These are phyloP conservation scores for Aristolochia californica DNA, from an alignment of 164 flowering plant species.

Conservation along the genomic window DNA sequence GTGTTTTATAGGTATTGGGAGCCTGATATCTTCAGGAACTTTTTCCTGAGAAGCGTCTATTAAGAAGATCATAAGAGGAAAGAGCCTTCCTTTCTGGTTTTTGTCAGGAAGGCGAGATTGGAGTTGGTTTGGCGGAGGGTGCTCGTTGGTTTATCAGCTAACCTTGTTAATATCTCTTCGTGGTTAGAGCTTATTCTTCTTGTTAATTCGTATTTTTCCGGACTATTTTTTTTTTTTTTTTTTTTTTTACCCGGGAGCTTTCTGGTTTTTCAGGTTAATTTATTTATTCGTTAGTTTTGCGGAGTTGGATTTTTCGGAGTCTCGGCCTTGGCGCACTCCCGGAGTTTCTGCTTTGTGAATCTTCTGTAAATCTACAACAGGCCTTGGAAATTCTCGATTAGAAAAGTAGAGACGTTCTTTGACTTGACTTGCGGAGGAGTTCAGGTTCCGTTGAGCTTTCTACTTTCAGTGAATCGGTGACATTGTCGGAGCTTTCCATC, in stretches of 20 bases:
- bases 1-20: slow-evolving; percentile 1
- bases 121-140: no score
- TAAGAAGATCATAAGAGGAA: no score
- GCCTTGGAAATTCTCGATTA: not conserved
- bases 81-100: no score
- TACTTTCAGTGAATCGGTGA: no score
- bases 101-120: no score
- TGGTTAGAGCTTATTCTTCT: not conserved
- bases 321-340: no score
- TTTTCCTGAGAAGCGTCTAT: no score
- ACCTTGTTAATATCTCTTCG: no score
- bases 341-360: not conserved
- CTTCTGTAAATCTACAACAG: not conserved
- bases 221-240: not conserved
- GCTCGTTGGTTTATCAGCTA: no score
- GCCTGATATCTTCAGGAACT: not conserved
- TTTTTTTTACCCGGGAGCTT: not conserved
- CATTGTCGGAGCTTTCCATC: not conserved
- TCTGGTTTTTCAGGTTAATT: not conserved
- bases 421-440: no score
- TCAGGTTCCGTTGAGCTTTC: no score
- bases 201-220: not conserved
- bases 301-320: no score
- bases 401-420: not conserved
- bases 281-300: slow-evolving; percentile 4